Base-by-base conservation (phyloP, 441 rosid species). In the Jatropha podagrica region DNA sequence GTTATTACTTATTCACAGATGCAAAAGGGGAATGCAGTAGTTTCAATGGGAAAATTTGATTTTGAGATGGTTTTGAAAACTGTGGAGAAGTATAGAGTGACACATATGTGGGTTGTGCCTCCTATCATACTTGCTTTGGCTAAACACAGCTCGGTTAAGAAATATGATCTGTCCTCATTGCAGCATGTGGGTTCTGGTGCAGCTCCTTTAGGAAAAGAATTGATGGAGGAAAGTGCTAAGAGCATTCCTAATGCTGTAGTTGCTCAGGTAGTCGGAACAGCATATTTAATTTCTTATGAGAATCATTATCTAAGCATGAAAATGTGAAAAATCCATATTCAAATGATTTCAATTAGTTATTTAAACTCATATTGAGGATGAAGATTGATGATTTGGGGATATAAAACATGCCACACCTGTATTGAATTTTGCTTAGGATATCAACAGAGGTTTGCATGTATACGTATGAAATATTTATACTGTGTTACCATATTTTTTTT, bases 131-230 rank as follows among this genome's bases (percentile, higher is more conserved):
- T 94, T 76, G 95, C 93, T 61, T 81, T 94, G 83, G 85, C 96
- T 23, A 94, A 92, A 82, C 88, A 86, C 58, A 78, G 79, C 55
- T 40, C 68, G 76, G 91, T 85, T 58, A 86, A 83, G 64, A 89
- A 85, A 61, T 91, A 77, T 69, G 92, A 91, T 76, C 86, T 92
- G 61, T 94, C 98, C 0, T 88, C 97, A 0, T 74, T 94, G 82
- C 86, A 78, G 80, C 84, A 79, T 4, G 78, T 94, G 72, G 95
- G 87, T 0, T 94, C 95, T 1, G 92, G 94, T 44, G 98, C 97
- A 59, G 97, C 98, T 0, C 98, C 98, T 62, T 78, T 94, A 68
- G 91, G 97, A 23, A 94, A 92, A 80, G 98, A 94, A 38, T 71
- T 91, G 85, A 94, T 92, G 98, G 88, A 82, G 63, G 98, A 92